Base-by-base conservation (phyloP, 2,329 filamentous ascomycete genomes). In the Fusarium sublunatum region DNA sequence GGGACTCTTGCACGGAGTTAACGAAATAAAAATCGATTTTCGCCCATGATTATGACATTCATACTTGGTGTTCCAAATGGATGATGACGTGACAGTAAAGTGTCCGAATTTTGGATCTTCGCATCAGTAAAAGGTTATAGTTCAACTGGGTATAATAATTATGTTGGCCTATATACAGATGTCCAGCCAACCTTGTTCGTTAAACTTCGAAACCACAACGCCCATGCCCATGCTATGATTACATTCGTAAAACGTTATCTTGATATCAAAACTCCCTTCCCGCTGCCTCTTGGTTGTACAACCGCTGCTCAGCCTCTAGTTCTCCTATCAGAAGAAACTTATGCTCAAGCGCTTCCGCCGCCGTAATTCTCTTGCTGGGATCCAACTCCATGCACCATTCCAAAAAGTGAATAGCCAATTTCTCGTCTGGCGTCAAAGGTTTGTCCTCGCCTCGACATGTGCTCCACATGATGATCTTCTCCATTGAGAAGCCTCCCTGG, bases 381-480 rank as follows among this genome's bases (percentile, higher is more conserved):
- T 96, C 91, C 43, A 93, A 80, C 53, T 95, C 91, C 74, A 96
- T 83, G 68, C 91, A 91, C 15, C 84, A 78, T 45, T 86, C 82
- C 58, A 96, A 75, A 71, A 96, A 95, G 38, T 85, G 81, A 1
- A 94, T 82, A 0, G 91, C 91, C 58, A 90, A 80, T 69, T 85
- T 86, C 78, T 95, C 92, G 24, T 92, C 89, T 0, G 81, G 77
- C 0, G 81, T 84, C 35, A 95, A 75, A 2, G 81, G 78, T 50
- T 81, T 81, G 6, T 81, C 78, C 22, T 87, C 84, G 53, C 86
- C 88, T 22, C 92, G 87, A 58, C 91, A 91, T 25, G 92, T 97
- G 72, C 92, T 95, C 95, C 95, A 99, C 44, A 97, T 82, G 63
- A 99, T 89, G 68, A 99, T 95, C 78, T 96, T 95, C 77, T 97